A percentile compares a stretch with the other conserved stretches of the same genome.
These are phyloP conservation scores for Fonsecaea pugnacius DNA, from an alignment of 2,329 filamentous ascomycete genomes.

Conservation along the genomic window DNA sequence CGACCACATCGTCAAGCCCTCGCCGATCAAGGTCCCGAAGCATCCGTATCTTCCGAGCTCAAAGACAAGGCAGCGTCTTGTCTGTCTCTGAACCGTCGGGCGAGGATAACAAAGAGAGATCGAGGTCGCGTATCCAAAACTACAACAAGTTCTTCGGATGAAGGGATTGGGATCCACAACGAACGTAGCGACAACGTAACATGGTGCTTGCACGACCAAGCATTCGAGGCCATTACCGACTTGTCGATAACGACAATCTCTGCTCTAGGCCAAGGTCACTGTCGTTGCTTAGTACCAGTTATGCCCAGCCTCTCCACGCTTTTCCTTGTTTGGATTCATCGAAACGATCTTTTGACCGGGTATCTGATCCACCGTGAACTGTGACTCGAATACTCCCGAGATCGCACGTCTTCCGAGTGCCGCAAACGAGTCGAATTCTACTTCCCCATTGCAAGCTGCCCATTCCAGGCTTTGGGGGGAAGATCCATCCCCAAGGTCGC, in stretches of 20 bases:
- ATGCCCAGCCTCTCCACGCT: constrained; percentile 59
- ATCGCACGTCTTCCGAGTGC: constrained; percentile 60
- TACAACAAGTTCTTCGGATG: not conserved
- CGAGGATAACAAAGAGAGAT: not conserved
- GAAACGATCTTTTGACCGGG: constrained; percentile 63
- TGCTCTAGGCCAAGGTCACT: not conserved
- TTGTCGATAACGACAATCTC: not conserved
- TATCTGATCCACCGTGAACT: constrained; percentile 58
- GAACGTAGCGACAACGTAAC: not conserved
- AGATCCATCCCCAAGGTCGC: constrained; percentile 62
- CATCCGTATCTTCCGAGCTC: not conserved
- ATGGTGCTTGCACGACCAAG: not conserved
- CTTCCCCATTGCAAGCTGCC: constrained; percentile 58
- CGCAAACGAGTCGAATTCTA: constrained; percentile 59
- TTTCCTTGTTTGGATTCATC: constrained; percentile 62
- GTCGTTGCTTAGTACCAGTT: constrained; percentile 59
- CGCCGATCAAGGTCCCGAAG: constrained; percentile 2
- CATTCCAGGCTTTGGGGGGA: constrained; percentile 59
- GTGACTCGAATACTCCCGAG: constrained; percentile 63
- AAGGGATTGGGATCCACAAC: not conserved
- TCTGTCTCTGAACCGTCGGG: not conserved
- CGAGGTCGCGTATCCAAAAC: not conserved
- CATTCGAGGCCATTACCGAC: not conserved
- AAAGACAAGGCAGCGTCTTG: not conserved
- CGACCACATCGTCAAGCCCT: not conserved